These are phyloP conservation scores for Royoungia palumana DNA, from an alignment of 768 basidiomycete genomes.

Conservation along the genomic window DNA sequence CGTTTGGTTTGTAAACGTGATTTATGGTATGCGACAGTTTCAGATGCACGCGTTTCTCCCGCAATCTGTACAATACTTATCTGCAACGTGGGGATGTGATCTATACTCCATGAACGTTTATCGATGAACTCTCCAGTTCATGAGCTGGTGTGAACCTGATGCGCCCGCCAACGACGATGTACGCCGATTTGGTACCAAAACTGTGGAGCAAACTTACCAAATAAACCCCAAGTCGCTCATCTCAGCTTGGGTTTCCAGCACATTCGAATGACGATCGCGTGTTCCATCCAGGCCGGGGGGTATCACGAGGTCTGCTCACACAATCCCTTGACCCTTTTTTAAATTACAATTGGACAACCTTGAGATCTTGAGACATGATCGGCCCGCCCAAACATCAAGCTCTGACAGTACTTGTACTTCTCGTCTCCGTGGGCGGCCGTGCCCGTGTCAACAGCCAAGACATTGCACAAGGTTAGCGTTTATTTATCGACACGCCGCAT, in stretches of 20 bases:
- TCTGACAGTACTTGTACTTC: background rate
- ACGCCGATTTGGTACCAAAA: slow-evolving; percentile 3
- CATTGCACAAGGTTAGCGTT: background rate
- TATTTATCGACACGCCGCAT: background rate
- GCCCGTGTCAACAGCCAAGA: no score
- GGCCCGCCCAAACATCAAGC: background rate
- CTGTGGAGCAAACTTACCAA: slow-evolving; percentile 12
- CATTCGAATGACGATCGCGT: background rate
- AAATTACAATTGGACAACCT: slow-evolving; percentile 1
- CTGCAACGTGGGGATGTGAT: slow-evolving; percentile 20
- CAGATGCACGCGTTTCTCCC: slow-evolving; percentile 2
- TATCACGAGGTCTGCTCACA: slow-evolving; percentile 14
- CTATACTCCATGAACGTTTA: slow-evolving; percentile 10
- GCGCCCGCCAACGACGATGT: background rate
- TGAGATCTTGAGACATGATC: background rate
- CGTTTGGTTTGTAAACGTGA: slow-evolving; percentile 7
- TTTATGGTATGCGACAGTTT: slow-evolving; percentile 21
- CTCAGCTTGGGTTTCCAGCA: slow-evolving; percentile 3
- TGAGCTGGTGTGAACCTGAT: slow-evolving; percentile 9
- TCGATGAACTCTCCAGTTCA: slow-evolving; percentile 1
- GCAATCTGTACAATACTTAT: slow-evolving; percentile 13
- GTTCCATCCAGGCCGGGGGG: background rate
- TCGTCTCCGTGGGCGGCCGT: no score
- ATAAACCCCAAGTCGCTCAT: no score
- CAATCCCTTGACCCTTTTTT: slow-evolving; percentile 14